phyloP scores from a whole-genome alignment of 1,284 basidiomycete genomes.

The Ustilago loliicola region DNA sequence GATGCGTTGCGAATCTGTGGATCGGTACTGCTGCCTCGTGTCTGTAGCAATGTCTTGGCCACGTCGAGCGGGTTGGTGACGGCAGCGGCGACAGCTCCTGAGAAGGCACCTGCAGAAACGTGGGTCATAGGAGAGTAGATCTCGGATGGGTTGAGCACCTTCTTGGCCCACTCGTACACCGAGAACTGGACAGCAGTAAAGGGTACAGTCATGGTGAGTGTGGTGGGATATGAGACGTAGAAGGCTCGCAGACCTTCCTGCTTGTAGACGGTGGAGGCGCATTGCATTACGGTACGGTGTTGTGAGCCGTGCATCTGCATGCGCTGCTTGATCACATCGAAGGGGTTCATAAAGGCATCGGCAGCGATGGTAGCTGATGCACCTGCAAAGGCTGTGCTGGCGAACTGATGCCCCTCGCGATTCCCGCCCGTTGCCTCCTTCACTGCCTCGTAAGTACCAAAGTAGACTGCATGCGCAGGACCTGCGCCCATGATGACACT shows the following conservation, averaged over 20 bases:
- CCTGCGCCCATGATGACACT: slow-evolving; percentile 98
- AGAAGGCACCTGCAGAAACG: slow-evolving; percentile 88
- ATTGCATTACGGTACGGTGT: slow-evolving; percentile 85
- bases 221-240: slow-evolving; percentile 98
- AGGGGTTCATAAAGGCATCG: slow-evolving; percentile 99
- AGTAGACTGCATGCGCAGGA: slow-evolving; percentile 97
- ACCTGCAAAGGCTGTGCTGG: slow-evolving; percentile 89
- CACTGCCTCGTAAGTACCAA: slow-evolving; percentile 93
- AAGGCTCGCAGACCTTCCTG: slow-evolving; percentile 91
- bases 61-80: slow-evolving; percentile 98
- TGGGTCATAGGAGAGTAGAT: slow-evolving; percentile 92
- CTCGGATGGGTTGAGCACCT: slow-evolving; percentile 84
- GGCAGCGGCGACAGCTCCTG: slow-evolving; percentile 93
- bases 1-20: slow-evolving; percentile 83
- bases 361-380: slow-evolving; percentile 93
- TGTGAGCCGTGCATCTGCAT: slow-evolving; percentile 97
- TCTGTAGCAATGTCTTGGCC: slow-evolving; percentile 97
- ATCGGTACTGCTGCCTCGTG: slow-evolving; percentile 86
- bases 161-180: slow-evolving; percentile 94
- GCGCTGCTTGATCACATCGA: slow-evolving; percentile 99
- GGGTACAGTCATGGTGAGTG: slow-evolving; percentile 91
- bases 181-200: slow-evolving; percentile 99
- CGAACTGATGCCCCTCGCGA: slow-evolving; percentile 82
- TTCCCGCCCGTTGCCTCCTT: slow-evolving; percentile 94
- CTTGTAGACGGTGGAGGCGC: slow-evolving; percentile 85